phyloP scores from a whole-genome alignment of 2,329 filamentous ascomycete species.

The Lachnum nothofagi region DNA sequence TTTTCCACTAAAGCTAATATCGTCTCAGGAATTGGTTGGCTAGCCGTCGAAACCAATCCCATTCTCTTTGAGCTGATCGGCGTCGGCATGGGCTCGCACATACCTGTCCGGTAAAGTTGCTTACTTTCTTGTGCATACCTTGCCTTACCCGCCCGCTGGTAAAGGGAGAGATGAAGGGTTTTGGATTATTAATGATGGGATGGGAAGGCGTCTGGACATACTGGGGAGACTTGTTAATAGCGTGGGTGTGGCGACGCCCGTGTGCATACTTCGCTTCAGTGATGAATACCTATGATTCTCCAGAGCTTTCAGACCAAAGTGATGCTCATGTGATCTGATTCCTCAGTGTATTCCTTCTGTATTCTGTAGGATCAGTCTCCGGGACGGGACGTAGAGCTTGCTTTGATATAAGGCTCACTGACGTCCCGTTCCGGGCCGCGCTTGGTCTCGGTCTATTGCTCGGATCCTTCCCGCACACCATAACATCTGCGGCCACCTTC shows the following conservation, averaged over 20 bases:
- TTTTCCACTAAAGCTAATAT: background rate
- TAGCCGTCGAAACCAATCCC: slow-evolving; percentile 53
- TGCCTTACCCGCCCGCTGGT: too few species aligned
- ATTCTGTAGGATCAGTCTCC: too few species aligned
- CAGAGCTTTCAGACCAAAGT: too few species aligned
- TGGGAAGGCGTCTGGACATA: background rate
- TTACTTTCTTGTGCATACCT: background rate
- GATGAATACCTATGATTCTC: too few species aligned
- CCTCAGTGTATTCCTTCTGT: too few species aligned
- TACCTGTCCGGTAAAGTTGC: slow-evolving; percentile 12
- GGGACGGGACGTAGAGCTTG: too few species aligned
- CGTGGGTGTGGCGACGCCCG: background rate
- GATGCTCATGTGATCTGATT: background rate
- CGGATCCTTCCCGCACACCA: background rate
- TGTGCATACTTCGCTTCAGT: background rate
- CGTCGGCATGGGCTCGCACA: slow-evolving; percentile 32
- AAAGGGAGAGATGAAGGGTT: too few species aligned
- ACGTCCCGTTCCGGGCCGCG: background rate
- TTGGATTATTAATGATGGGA: background rate
- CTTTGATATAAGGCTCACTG: background rate
- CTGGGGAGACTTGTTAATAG: background rate
- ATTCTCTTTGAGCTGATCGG: slow-evolving; percentile 40
- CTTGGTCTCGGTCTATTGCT: background rate
- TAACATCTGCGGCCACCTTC: background rate
- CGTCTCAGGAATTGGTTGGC: slow-evolving; percentile 68